A percentile compares a stretch with the other conserved stretches of the same genome.
phyloP scores from a whole-genome alignment of 2,329 filamentous ascomycete species.

The Sordariomycetes sp. region DNA sequence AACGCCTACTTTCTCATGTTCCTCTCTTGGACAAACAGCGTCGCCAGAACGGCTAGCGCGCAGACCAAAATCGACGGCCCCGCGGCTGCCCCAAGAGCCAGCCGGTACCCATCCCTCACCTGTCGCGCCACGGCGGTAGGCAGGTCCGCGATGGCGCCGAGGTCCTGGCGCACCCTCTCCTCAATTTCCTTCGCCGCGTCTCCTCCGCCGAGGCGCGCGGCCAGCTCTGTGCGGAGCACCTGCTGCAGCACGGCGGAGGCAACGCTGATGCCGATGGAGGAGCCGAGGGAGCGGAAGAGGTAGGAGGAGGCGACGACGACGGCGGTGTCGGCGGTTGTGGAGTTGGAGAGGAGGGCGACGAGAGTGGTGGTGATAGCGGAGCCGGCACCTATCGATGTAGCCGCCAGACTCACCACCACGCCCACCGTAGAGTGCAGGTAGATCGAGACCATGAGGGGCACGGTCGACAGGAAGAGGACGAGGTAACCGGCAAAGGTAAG shows the following conservation, averaged over 20 bases:
- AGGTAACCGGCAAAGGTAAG: conserved; percentile 50
- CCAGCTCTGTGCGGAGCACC: conserved; percentile 47
- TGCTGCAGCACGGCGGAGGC: conserved; percentile 64
- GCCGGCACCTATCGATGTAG: conserved; percentile 29
- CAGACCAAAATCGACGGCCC: conserved; percentile 24
- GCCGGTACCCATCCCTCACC: conserved; percentile 57
- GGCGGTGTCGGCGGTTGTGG: conserved; percentile 55
- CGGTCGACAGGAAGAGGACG: conserved; percentile 40
- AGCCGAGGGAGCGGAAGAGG: conserved; percentile 68
- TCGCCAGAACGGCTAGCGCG: conserved; percentile 23
- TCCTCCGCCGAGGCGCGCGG: conserved; percentile 39
- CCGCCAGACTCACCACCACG: conserved; percentile 45
- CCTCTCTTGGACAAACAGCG: conserved; percentile 47
- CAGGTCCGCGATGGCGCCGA: conserved; percentile 57
- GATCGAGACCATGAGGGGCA: conserved; percentile 42
- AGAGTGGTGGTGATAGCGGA: conserved; percentile 60
- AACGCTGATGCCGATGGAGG: conserved; percentile 65
- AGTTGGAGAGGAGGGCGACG: conserved; percentile 62
- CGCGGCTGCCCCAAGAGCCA: conserved; percentile 28
- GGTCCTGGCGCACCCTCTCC: conserved; percentile 55
- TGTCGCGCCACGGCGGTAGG: conserved; percentile 46
- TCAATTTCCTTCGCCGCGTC: conserved; percentile 56
- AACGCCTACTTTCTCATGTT: conserved; percentile 26
- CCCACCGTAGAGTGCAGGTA: conserved; percentile 34
- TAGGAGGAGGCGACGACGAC: conserved; percentile 72